Base-by-base conservation (phyloP, 768 basidiomycete species). In the Trametes villosa region DNA sequence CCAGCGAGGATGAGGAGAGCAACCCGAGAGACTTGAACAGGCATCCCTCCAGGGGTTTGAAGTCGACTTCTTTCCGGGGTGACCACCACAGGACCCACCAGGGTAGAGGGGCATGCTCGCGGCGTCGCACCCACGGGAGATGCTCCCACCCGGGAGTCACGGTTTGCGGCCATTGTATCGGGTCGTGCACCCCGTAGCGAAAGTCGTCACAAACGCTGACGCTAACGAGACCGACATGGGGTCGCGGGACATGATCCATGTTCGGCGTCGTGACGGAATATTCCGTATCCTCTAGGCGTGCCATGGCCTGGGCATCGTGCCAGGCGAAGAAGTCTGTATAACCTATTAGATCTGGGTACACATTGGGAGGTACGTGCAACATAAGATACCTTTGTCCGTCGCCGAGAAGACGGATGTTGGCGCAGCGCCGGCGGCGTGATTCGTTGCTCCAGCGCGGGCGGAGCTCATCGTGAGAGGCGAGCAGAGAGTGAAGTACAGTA, bases 201-300 rank as follows among this genome's bases (percentile, higher is more conserved):
- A n/a, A 9, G 36, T 54, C 53, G 5, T 9, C 9, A 11, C 29
- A 11, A 17, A 54, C 9, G 9, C 12, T 3, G 8, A 54, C 20
- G 4, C 13, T 4, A 15, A 54, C 13, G n/a, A n/a, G 30, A 27
- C 53, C 53, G 15, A 24, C 9, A 13, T 13, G 9, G 9, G 38
- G 34, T 24, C 24, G 53, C 9, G 53, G 53, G 31, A 54, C 27
- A n/a, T 41, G 41, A 36, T 36, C 24, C 53, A 54, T 54, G 38
- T 54, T 54, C 22, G 53, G 53, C 6, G 53, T 9, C 3, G 53
- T 54, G 7, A 54, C 26, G 30, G 41, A 6, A 26, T 11, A 54
- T 9, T 54, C 17, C n/a, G 26, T 24, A 36, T 54, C 36, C 6
- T 9, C 36, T 4, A 31, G 40, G 9, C 18, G 11, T 17, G 40